Percentiles rank a stretch among this genome's conserved stretches.
These are phyloP conservation scores for Yamadazyma conglobata DNA, from an alignment of 1,139 yeast species.

Conservation along the genomic window DNA sequence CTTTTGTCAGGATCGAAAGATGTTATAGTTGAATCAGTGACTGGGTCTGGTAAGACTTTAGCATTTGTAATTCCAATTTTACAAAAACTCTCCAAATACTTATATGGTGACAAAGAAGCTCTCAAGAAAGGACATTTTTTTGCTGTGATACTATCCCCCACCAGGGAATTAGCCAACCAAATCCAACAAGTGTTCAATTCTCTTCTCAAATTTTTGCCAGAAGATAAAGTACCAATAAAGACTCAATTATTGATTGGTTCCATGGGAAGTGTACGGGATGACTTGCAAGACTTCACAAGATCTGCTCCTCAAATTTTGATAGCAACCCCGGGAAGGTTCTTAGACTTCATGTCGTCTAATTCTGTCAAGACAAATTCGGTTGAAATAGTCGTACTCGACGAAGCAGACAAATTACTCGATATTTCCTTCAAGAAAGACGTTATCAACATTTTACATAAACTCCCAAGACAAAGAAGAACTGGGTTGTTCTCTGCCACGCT, in stretches of 20 bases:
- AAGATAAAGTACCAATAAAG: slow-evolving; percentile 36
- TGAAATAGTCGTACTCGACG: slow-evolving; percentile 81
- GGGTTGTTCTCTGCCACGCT: slow-evolving; percentile 93
- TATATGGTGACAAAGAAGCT: slow-evolving; percentile 26
- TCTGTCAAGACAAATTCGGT: slow-evolving; percentile 54
- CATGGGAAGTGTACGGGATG: slow-evolving; percentile 66
- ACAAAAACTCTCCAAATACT: slow-evolving; percentile 50
- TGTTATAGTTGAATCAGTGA: slow-evolving; percentile 94
- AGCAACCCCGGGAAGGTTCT: slow-evolving; percentile 90
- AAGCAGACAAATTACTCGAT: slow-evolving; percentile 87
- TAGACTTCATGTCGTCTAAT: slow-evolving; percentile 62
- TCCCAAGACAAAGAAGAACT: slow-evolving; percentile 90
- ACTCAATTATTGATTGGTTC: slow-evolving; percentile 86
- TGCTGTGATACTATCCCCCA: slow-evolving; percentile 78
- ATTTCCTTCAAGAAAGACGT: slow-evolving; percentile 71
- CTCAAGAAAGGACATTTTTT: slow-evolving; percentile 62
- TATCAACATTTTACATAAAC: slow-evolving; percentile 55
- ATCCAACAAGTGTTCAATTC: slow-evolving; percentile 64
- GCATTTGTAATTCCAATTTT: slow-evolving; percentile 83
- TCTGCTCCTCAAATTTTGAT: slow-evolving; percentile 69
- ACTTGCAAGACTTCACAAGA: slow-evolving; percentile 54
- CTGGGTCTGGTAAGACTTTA: slow-evolving; percentile 94
- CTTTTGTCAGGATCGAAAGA: slow-evolving; percentile 84
- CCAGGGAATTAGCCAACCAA: slow-evolving; percentile 88
- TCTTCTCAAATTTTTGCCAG: slow-evolving; percentile 60